Base-by-base conservation (phyloP, 2,329 filamentous ascomycete genomes). In the Epichloe sp. region DNA sequence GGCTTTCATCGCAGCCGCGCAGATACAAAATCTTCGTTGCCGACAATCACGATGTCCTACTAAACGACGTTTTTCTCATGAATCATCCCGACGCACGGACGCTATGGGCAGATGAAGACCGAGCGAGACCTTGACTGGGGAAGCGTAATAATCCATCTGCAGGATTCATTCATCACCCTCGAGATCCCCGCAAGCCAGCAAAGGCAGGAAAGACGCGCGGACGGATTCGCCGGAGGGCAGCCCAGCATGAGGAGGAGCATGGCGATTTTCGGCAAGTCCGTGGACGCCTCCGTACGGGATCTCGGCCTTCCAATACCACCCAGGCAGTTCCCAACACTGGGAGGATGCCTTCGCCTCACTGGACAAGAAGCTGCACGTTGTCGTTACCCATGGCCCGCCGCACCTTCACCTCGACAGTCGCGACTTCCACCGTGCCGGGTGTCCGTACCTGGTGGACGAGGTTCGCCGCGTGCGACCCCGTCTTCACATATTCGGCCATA, bases 21-120 rank as follows among this genome's bases (percentile, higher is more conserved):
- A 44, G 52, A 5, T 56, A 70, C 59, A 76, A 76, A 56, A 61
- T 75, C 42, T 63, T 73, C 4, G 59, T 76, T 5, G 71, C 67
- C 15, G 74, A 72, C 3, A 76, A 75, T 49, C 72, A 74, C 52
- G 71, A 74, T 48, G 49, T 68, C 5, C 52, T 65, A 1, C 57
- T 69, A 0, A 62, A 68, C 48, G 38, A 53, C 0, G 53, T 42
- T 8, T 54, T 54, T 19, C 45, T 48, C n/a, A 11, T 35, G 1
- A 35, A 44, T 15, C 26, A 51, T n/a, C 44, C 26, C 21, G 49
- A 51, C 43, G 52, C 60, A 4, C 55, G 57, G 60, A 4, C 55
- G 57, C 2, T 60, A 57, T 19, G 56, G 58, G 0, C 47, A 53
- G 34, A 51, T 10, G 0, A 45, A 46, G 5, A 56, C 52, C 0